Conservation (phyloP, 2,329 filamentous ascomycete species). For the Claviceps fusiformis region DNA sequence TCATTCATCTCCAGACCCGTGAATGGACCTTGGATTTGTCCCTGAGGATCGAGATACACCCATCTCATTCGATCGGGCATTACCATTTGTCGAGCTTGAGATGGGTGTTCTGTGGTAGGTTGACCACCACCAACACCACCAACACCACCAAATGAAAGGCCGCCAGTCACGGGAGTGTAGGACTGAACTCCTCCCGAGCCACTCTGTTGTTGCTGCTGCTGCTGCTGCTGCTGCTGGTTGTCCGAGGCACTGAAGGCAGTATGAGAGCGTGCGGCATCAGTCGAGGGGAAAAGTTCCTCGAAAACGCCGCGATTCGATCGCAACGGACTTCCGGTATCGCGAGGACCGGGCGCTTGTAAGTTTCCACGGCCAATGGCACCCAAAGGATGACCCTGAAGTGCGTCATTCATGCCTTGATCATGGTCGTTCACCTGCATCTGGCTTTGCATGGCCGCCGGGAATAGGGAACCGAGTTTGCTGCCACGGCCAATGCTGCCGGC, state of each 20-base stretch:
- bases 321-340: conserved; percentile 48
- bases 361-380: conserved; percentile 53
- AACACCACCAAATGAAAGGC: conserved; percentile 21
- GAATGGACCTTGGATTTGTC: conserved; percentile 84
- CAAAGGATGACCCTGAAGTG: conserved; percentile 44
- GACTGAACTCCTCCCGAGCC: conserved; percentile 21
- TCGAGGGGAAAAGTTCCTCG: conserved; percentile 37
- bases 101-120: conserved; percentile 38
- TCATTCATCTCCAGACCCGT: conserved; percentile 98
- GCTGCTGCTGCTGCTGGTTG: conserved; percentile 23
- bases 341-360: conserved; percentile 34
- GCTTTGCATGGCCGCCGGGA: conserved; percentile 79
- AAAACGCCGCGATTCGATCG: conserved; percentile 40
- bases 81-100: conserved; percentile 79
- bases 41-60: conserved; percentile 94
- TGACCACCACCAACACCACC: conserved; percentile 19
- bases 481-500: conserved; percentile 57
- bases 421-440: conserved; percentile 70
- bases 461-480: conserved; percentile 77
- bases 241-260: conserved; percentile 25
- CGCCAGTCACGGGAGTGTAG: conserved; percentile 22
- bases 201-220: conserved; percentile 23
- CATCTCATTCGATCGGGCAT: conserved; percentile 99
- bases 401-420: conserved; percentile 43
- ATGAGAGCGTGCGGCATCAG: conserved; percentile 19